Evolutionary conservation across 2,329 filamentous ascomycete genomes (phyloP).

Genomic region (Cercospora canescens): DNA sequence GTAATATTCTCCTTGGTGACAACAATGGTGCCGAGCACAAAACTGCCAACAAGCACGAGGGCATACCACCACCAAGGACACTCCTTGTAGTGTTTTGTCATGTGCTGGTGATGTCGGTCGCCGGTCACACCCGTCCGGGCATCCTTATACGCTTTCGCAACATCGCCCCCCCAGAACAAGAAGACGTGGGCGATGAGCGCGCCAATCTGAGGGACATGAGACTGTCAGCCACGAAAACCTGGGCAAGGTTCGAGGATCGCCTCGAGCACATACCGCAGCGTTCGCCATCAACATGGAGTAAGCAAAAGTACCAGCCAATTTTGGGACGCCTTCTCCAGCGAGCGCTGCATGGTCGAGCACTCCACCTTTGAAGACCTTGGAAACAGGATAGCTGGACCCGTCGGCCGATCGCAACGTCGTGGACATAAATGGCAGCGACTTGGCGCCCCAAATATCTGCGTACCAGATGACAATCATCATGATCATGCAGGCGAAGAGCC

Average conservation of each 20-base stretch:
- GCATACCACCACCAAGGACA: slow-evolving; percentile 42
- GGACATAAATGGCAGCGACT: slow-evolving; percentile 57
- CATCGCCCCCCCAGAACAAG: slow-evolving; percentile 58
- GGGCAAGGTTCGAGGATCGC: background rate
- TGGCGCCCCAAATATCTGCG: slow-evolving; percentile 49
- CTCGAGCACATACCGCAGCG: slow-evolving; percentile 40
- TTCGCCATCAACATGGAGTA: slow-evolving; percentile 56
- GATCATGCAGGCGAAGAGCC: slow-evolving; percentile 51
- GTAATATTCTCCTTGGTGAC: slow-evolving; percentile 35
- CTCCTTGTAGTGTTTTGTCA: slow-evolving; percentile 56
- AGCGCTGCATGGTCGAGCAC: slow-evolving; percentile 47
- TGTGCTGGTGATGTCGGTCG: slow-evolving; percentile 55
- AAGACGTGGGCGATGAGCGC: slow-evolving; percentile 55
- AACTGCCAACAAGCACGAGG: slow-evolving; percentile 32
- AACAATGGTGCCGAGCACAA: slow-evolving; percentile 31
- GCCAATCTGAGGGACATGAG: slow-evolving; percentile 44
- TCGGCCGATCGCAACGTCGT: slow-evolving; percentile 45
- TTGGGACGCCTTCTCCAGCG: slow-evolving; percentile 48
- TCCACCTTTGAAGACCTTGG: slow-evolving; percentile 42
- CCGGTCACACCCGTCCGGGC: slow-evolving; percentile 45
- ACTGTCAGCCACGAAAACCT: background rate
- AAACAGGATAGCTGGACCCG: slow-evolving; percentile 41
- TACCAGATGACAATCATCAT: slow-evolving; percentile 57
- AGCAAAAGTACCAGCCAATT: slow-evolving; percentile 49
- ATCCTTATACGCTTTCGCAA: slow-evolving; percentile 50